phyloP scores from a whole-genome alignment of 768 basidiomycete species.

The Erythrobasidium yunnanense region DNA sequence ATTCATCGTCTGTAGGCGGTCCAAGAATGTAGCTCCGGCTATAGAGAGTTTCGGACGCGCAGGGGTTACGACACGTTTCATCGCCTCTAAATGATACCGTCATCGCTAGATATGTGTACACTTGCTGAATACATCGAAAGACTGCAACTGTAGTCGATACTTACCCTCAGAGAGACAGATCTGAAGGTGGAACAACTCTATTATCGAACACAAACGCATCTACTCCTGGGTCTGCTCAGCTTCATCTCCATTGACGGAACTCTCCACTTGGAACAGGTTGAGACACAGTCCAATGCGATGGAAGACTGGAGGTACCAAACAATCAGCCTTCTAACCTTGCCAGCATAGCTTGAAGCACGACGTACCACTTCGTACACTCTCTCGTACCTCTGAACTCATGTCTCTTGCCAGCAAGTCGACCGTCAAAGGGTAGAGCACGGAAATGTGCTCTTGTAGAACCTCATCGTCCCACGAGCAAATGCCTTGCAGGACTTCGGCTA shows the following conservation, averaged over 20 bases:
- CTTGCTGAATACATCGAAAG: no score
- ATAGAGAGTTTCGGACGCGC: no score
- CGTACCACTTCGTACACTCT: slow-evolving; percentile 50
- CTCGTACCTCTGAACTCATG: slow-evolving; percentile 67
- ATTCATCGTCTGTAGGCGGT: no score
- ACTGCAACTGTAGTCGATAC: no score
- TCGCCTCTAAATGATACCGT: no score
- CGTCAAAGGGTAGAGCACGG: slow-evolving; percentile 78
- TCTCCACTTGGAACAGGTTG: slow-evolving; percentile 11
- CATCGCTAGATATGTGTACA: no score
- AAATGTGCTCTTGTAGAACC: slow-evolving; percentile 72
- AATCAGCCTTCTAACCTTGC: neutral
- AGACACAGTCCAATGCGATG: slow-evolving; percentile 15
- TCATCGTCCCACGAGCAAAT: slow-evolving; percentile 81
- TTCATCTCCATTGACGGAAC: neutral
- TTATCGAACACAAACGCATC: no score
- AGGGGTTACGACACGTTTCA: no score
- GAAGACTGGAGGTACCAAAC: slow-evolving; percentile 37
- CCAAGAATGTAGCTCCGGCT: no score
- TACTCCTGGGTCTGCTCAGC: neutral
- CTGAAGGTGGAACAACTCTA: no score
- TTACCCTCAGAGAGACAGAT: no score
- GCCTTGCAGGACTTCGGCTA: slow-evolving; percentile 85
- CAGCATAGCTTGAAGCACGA: neutral
- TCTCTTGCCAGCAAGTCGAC: slow-evolving; percentile 77